Base-by-base conservation (phyloP, 2,329 filamentous ascomycete genomes). In the Septoria linicola region DNA sequence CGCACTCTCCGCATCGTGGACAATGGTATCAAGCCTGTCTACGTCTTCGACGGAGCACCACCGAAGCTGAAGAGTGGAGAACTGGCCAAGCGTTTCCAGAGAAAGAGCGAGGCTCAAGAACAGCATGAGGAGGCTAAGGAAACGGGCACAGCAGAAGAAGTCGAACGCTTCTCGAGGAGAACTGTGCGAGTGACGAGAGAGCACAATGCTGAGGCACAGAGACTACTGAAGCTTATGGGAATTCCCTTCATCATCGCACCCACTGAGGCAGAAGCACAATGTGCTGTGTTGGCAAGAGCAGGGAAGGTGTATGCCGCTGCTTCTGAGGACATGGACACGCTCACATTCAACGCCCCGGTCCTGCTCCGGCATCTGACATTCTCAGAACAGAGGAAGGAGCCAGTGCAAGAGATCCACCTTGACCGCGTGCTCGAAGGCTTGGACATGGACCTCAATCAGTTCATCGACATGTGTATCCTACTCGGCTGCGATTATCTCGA, bases 401-500 rank as follows among this genome's bases (percentile, higher is more conserved):
- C 93, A 0, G 96, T 99, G 61, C 91, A 95, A 65, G 93, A 99
- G 71, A 95, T 99, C 43, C 85, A 89, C 64, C 74, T 97, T 13
- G 85, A 89, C 63, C 90, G 87, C 70, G 90, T 93, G 3, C 78
- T 99, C 13, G 86, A 91, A 63, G 91, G 92, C 0, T 71, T 99
- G 51, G 80, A 80, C 54, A 97, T 99, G 91, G 88, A 95, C 46
- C 80, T 85, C 58, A 81, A 85, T 51, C 65, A 96, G 86, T 99
- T 99, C 69, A 90, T 99, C 65, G 93, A 99, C 70, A 83, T 99
- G 43, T 99, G 93, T 68, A 99, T 99, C 64, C 81, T 99, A 8
- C 87, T 99, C 39, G 93, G 93, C 62, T 99, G 93, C 72, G 93
- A 99, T 70, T 99, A 99, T 68, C 83, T 97, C 67, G 93, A 99